Evolutionary conservation across 2,329 filamentous ascomycete genomes (phyloP), one percentile per base, ranked within the genome.

Genomic region (Xylariaceae sp.): DNA sequence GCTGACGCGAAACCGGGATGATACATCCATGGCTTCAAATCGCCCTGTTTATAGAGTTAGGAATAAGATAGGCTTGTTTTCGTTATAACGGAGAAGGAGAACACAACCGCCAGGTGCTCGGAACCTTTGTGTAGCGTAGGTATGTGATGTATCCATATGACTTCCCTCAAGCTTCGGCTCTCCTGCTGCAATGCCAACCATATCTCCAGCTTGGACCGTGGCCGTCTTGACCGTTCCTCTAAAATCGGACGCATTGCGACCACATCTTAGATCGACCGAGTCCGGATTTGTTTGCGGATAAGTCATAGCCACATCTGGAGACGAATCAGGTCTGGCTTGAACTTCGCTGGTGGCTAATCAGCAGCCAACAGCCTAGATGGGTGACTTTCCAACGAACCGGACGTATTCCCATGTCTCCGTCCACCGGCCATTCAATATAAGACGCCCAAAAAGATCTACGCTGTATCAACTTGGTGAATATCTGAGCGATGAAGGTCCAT

Each of bases 341-440:
- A 50, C 19, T 34, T 50, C 47, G 23, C 47, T 41, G 23, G n/a
- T 39, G 12, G 12, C 31, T 21, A 17, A 16, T 49, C 14, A 39
- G 24, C 37, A 37, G 23, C 6, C 12, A 6, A 7, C n/a, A 9
- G 8, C 33, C 33, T 8, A 16, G 33, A 6, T 9, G 16, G 33
- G 16, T 31, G 28, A n/a, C n/a, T n/a, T n/a, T n/a, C n/a, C n/a
- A 16, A 36, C 33, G 8, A 16, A 51, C 36, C 37, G 34, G 28
- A 51, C n/a, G 19, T 51, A 51, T 29, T 51, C 47, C 26, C 36
- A 51, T 16, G 47, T 51, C 6, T 43, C 19, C 14, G 47, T 51
- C 47, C 47, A 51, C 21, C 41, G 19, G 14, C 36, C 26, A 11
- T 51, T 19, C 26, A 23, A 41, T 53, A 56, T 65, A 52, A 60